Percentiles rank a stretch among this genome's conserved stretches.
phyloP scores from a whole-genome alignment of 805 yeast genomes.

The Zygosaccharomyces lentus region DNA sequence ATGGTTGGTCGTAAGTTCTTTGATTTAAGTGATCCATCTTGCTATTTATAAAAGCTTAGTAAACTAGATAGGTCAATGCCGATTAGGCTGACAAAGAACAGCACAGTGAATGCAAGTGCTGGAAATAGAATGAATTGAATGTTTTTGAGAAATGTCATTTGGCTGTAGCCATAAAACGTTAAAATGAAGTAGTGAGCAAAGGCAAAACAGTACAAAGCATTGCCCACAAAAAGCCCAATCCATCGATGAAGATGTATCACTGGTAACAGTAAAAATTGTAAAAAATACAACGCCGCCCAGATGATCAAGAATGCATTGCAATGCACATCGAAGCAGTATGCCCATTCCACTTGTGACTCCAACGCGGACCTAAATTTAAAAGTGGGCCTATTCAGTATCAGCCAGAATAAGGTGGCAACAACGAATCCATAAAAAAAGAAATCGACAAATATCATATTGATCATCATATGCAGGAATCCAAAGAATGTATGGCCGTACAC shows the following conservation, averaged over 20 bases:
- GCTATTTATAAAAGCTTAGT: conserved; percentile 25
- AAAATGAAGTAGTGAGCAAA: conserved; percentile 71
- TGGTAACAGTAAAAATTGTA: conserved; percentile 75
- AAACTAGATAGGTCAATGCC: conserved; percentile 71
- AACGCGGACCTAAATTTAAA: conserved; percentile 37
- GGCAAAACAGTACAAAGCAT: conserved; percentile 70
- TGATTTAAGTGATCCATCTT: not conserved
- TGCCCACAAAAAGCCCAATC: conserved; percentile 69
- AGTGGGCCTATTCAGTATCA: conserved; percentile 61
- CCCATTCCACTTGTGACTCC: conserved; percentile 61
- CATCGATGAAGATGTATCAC: conserved; percentile 60
- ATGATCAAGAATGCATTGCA: conserved; percentile 82
- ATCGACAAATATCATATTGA: conserved; percentile 83
- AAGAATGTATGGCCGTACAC: conserved; percentile 64
- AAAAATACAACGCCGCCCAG: conserved; percentile 69
- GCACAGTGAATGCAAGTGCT: conserved; percentile 52
- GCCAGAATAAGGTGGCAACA: conserved; percentile 71
- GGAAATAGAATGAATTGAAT: conserved; percentile 63
- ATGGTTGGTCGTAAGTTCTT: not conserved
- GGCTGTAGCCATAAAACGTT: conserved; percentile 84
- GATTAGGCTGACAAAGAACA: conserved; percentile 57
- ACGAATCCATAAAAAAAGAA: conserved; percentile 66
- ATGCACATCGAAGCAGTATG: conserved; percentile 90
- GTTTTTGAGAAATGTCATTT: conserved; percentile 61
- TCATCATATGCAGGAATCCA: conserved; percentile 59